These are phyloP conservation scores for Colletotrichum theobromicola DNA, from an alignment of 2,329 filamentous ascomycete genomes.

Conservation along the genomic window DNA sequence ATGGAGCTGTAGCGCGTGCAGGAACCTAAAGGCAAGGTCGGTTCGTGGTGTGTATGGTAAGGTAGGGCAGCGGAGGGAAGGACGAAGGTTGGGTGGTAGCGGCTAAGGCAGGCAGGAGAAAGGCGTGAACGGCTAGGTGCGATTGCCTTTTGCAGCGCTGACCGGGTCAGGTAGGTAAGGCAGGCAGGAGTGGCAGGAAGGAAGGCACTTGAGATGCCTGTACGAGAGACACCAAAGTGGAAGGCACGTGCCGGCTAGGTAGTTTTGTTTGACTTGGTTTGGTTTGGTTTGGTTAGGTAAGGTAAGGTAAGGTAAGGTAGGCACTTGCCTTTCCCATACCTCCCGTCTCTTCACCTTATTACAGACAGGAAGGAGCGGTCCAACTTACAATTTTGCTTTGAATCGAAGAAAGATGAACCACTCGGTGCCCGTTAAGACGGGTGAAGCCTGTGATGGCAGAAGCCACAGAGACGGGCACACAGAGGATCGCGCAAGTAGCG, in stretches of 20 bases:
- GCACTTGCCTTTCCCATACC: background rate
- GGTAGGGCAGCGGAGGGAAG: background rate
- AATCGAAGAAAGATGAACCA: background rate
- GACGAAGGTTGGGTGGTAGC: background rate
- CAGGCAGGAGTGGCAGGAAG: background rate
- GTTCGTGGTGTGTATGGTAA: background rate
- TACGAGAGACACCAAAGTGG: background rate
- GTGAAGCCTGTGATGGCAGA: slow-evolving; percentile 1
- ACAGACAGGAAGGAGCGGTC: background rate
- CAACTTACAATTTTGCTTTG: background rate
- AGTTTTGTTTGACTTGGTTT: background rate
- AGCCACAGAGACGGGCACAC: background rate
- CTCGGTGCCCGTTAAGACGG: background rate
- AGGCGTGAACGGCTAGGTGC: background rate
- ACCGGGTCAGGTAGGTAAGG: background rate
- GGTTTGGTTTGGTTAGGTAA: background rate
- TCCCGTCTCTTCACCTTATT: background rate
- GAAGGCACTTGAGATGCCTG: background rate
- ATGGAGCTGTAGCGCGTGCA: slow-evolving; percentile 2
- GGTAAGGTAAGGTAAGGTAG: background rate
- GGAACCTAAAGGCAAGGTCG: background rate
- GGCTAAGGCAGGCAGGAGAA: background rate
- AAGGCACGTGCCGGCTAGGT: background rate
- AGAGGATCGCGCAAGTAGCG: background rate
- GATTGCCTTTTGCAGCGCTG: background rate